Conservation (phyloP, 2,329 filamentous ascomycete genomes). For the Ophiostoma tasmaniense region DNA sequence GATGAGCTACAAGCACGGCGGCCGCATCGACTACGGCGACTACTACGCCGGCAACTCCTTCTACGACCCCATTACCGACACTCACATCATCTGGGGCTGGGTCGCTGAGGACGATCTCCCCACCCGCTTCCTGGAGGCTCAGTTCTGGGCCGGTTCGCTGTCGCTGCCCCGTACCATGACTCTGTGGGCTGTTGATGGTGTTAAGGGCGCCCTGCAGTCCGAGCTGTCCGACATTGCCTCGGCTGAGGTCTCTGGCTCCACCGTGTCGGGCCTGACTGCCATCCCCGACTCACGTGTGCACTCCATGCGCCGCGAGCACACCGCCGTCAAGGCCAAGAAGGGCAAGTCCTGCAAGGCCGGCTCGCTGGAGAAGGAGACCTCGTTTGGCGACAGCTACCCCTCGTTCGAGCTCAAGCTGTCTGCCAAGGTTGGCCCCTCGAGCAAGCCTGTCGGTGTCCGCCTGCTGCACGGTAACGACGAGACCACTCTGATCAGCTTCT, state of each 20-base stretch:
- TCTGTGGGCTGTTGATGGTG: constrained; percentile 31
- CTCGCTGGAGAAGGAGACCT: background rate
- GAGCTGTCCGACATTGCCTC: constrained; percentile 34
- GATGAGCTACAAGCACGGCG: constrained; percentile 31
- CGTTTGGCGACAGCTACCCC: background rate
- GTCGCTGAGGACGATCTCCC: constrained; percentile 43
- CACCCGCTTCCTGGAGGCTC: constrained; percentile 29
- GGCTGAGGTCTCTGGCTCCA: constrained; percentile 25
- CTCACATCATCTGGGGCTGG: constrained; percentile 41
- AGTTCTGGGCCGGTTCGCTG: constrained; percentile 42
- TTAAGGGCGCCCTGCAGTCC: constrained; percentile 31
- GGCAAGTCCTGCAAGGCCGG: background rate
- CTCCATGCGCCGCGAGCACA: background rate
- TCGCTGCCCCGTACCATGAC: constrained; percentile 37
- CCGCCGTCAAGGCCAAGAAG: background rate
- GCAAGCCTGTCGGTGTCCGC: constrained; percentile 1
- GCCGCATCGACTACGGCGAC: constrained; percentile 40
- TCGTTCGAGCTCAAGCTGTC: background rate
- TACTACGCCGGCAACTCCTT: constrained; percentile 43
- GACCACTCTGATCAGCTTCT: constrained; percentile 33
- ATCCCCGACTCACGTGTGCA: constrained; percentile 2
- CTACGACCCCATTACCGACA: constrained; percentile 34
- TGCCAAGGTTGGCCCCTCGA: background rate
- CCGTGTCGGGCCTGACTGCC: constrained; percentile 15
- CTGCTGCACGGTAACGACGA: constrained; percentile 7